Percentiles rank a stretch among this genome's conserved stretches.
Conservation (phyloP, 768 basidiomycete genomes). For the Boletellus ananiceps region DNA sequence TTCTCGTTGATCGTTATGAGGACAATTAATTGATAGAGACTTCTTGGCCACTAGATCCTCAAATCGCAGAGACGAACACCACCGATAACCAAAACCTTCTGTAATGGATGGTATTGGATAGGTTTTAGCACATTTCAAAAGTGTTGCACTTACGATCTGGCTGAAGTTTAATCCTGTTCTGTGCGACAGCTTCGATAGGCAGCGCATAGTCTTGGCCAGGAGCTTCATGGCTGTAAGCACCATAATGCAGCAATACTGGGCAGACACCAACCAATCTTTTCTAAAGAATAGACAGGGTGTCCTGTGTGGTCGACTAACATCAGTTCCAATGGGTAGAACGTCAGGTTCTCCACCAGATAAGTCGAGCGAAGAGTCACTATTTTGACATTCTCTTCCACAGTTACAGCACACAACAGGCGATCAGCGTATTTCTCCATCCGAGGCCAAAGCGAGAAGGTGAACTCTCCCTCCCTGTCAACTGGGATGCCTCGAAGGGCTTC, state of each 20-base stretch:
- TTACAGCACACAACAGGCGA: slow-evolving; percentile 85
- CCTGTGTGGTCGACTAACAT: slow-evolving; percentile 84
- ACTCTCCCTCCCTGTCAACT: slow-evolving; percentile 93
- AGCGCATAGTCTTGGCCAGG: slow-evolving; percentile 87
- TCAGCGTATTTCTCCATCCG: slow-evolving; percentile 67
- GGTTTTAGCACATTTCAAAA: not conserved
- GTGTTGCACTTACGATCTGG: slow-evolving; percentile 72
- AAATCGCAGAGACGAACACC: slow-evolving; percentile 85
- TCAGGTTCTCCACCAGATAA: slow-evolving; percentile 86
- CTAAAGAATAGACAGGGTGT: slow-evolving; percentile 72
- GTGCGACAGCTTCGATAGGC: slow-evolving; percentile 85
- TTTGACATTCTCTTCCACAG: slow-evolving; percentile 89
- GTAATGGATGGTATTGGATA: slow-evolving; percentile 1
- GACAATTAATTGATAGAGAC: slow-evolving; percentile 78
- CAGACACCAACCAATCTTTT: slow-evolving; percentile 66
- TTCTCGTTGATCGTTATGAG: slow-evolving; percentile 74
- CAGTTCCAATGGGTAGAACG: slow-evolving; percentile 88
- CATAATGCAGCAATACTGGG: not conserved
- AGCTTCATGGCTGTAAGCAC: slow-evolving; percentile 64
- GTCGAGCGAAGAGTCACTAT: slow-evolving; percentile 90
- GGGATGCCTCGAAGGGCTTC: slow-evolving; percentile 84
- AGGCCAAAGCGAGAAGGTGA: slow-evolving; percentile 80
- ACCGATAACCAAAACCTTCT: slow-evolving; percentile 97
- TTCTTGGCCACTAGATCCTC: slow-evolving; percentile 74
- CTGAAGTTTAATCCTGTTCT: slow-evolving; percentile 77